These are phyloP conservation scores for Chlorella sp. DNA, from an alignment of 139 green algal genomes.

Conservation along the genomic window DNA sequence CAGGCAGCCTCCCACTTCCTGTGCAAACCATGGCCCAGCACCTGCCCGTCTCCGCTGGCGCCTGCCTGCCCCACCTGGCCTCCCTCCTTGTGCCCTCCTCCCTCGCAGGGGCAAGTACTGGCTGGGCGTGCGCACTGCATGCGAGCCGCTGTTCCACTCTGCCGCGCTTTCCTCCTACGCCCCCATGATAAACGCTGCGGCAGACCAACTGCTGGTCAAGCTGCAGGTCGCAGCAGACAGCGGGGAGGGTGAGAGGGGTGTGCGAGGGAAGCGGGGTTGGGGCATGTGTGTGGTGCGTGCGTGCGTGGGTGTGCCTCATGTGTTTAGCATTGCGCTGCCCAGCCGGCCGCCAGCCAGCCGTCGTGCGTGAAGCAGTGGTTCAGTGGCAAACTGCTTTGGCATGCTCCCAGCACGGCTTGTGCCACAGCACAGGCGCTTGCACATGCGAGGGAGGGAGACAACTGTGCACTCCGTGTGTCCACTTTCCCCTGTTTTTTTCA, in stretches of 20 bases:
- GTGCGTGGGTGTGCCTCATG: too few species aligned
- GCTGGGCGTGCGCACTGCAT: slow-evolving; percentile 16
- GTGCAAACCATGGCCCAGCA: too few species aligned
- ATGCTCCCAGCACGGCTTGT: too few species aligned
- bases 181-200: slow-evolving; percentile 1
- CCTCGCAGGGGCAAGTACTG: slow-evolving; percentile 12
- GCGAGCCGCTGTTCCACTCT: slow-evolving; percentile 26
- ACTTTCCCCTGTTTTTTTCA: too few species aligned
- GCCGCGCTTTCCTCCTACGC: neutral
- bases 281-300: too few species aligned
- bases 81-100: neutral
- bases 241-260: neutral
- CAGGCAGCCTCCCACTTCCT: neutral
- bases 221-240: neutral
- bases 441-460: too few species aligned
- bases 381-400: too few species aligned
- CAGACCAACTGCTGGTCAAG: neutral
- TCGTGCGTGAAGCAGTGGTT: too few species aligned
- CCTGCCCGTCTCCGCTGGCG: too few species aligned
- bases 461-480: too few species aligned
- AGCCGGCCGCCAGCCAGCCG: neutral
- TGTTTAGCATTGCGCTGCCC: neutral
- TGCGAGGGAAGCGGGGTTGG: neutral
- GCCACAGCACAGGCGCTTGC: too few species aligned
- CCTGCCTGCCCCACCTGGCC: neutral